Base-by-base conservation (phyloP, 768 basidiomycete genomes). In the Daedalea quercina region DNA sequence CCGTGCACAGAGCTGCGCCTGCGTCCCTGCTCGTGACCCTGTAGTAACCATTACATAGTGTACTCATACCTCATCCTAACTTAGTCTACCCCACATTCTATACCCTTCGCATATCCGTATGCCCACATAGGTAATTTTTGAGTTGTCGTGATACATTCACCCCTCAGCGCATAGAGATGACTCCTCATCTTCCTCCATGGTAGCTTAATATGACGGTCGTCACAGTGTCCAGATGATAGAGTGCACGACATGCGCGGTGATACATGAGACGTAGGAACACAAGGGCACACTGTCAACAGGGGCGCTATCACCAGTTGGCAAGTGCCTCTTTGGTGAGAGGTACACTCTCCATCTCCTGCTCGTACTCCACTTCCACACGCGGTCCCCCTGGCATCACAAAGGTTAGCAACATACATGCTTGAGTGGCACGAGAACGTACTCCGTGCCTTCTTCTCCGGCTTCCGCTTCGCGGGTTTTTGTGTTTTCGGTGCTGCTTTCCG, bases 361-460 rank as follows among this genome's bases (percentile, higher is more conserved):
- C 94, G 81, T 96, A 96, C 69, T 97, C 95, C 62, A 98, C 86
- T 67, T 97, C 91, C 63, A 98, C 86, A 58, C 85, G 76, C 13
- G 92, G 86, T 19, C 84, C 88, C 62, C 76, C 85, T 85, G 66
- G 28, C 40, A 47, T 22, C 42, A 43, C n/a, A n/a, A n/a, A n/a
- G n/a, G 9, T 24, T 20, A 34, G 35, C 1, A 47, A 55, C 40
- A 19, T 22, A 48, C 52, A 46, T 40, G 46, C 45, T 28, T 44
- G 28, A 44, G 41, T 46, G 43, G n/a, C n/a, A 47, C 15, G 11
- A 28, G 17, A 46, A 75, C 79, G 58, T 65, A 81, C 84, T 79
- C 60, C 78, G 83, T 24, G 73, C 67, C 67, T 82, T 80, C 66
- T 82, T 84, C 59, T 79, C 79, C 43, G 75, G 76, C 57, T 78